Evolutionary conservation across 306 rosid genomes (phyloP).

Genomic region (Oxytropis ochrocephala): DNA sequence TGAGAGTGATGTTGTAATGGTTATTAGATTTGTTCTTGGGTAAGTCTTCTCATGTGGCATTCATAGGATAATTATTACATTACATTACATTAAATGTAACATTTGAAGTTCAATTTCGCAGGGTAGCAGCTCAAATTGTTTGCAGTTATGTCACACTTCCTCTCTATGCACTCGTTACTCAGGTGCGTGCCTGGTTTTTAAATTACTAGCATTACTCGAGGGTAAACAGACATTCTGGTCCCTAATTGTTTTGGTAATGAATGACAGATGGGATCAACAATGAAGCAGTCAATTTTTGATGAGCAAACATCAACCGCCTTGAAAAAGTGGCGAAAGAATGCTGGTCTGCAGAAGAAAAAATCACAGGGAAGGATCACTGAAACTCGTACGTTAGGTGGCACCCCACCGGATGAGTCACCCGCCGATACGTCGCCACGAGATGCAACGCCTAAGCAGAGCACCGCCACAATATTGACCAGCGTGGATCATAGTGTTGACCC

Average conservation of each 20-base stretch:
- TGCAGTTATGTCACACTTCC: constrained; percentile 95
- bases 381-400: constrained; percentile 28
- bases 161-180: constrained; percentile 85
- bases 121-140: constrained; percentile 69
- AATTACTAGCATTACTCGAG: background rate
- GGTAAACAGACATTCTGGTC: too few relatives aligned
- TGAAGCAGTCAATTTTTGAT: constrained; percentile 92
- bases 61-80: too few relatives aligned
- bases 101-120: constrained; percentile 16
- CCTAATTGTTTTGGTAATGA: background rate
- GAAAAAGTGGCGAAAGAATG: constrained; percentile 72
- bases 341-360: constrained; percentile 41
- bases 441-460: background rate
- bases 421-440: background rate
- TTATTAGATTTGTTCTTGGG: constrained; percentile 72
- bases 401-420: constrained; percentile 19
- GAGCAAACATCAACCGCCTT: constrained; percentile 87
- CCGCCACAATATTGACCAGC: constrained; percentile 17
- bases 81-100: too few relatives aligned
- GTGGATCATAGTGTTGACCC: constrained; percentile 12
- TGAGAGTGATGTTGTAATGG: constrained; percentile 41
- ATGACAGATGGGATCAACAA: constrained; percentile 85
- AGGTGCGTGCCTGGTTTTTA: constrained; percentile 41
- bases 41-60: constrained; percentile 16
- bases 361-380: constrained; percentile 17